These are phyloP conservation scores for Pleurostoma richardsiae DNA, from an alignment of 2,329 filamentous ascomycete species.

Conservation along the genomic window DNA sequence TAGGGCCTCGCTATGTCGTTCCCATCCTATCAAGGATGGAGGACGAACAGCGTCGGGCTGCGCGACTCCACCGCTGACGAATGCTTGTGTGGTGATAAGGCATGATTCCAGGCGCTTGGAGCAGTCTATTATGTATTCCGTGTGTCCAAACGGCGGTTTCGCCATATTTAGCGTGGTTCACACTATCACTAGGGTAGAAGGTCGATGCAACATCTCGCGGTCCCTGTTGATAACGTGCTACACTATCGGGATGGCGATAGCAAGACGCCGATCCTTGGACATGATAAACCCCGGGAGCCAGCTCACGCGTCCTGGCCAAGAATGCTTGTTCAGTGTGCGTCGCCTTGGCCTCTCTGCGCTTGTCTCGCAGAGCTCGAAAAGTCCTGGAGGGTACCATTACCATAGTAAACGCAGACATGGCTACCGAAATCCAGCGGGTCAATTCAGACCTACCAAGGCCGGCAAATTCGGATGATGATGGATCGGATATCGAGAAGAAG, in stretches of 20 bases:
- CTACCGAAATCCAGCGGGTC: conserved; percentile 6
- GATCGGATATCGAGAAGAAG: conserved; percentile 5
- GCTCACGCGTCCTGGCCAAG: background rate
- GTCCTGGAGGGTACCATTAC: no score
- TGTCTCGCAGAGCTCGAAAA: background rate
- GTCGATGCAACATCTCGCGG: background rate
- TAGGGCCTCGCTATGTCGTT: no score
- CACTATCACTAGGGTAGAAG: background rate
- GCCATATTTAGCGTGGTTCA: background rate
- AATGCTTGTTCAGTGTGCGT: background rate
- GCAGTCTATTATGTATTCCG: background rate
- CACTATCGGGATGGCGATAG: background rate
- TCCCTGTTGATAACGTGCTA: background rate
- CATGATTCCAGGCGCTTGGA: background rate
- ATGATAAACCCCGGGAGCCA: background rate
- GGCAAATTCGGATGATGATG: background rate
- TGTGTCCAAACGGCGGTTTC: background rate
- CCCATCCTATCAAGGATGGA: no score
- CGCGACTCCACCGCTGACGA: background rate
- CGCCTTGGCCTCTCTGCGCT: background rate
- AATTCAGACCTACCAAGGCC: conserved; percentile 1
- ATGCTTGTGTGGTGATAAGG: background rate
- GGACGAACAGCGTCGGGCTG: no score
- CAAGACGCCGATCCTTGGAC: background rate
- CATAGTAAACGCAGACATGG: conserved; percentile 1